A percentile compares a stretch with the other conserved stretches of the same genome.
Conservation (phyloP, 1,139 yeast genomes). For the Diutina neorugosa region DNA sequence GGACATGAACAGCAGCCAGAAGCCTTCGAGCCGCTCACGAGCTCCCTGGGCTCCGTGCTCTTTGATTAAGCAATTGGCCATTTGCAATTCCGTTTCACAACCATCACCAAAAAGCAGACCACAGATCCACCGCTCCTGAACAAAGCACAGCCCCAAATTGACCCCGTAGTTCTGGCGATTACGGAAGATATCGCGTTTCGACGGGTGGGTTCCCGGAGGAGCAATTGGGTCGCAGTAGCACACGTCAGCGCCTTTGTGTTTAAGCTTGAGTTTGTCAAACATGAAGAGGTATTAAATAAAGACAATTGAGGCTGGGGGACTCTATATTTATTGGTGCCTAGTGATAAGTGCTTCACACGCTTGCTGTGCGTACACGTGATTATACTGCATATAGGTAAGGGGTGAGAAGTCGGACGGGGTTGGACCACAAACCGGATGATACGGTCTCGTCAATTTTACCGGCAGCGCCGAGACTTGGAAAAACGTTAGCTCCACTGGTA, state of each 20-base stretch:
- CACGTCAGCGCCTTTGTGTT: constrained; percentile 18
- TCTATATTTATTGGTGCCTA: neutral
- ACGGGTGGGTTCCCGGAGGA: constrained; percentile 23
- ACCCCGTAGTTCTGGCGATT: constrained; percentile 71
- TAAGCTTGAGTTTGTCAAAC: constrained; percentile 31
- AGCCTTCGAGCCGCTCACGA: constrained; percentile 42
- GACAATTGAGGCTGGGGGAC: neutral
- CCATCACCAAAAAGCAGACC: constrained; percentile 43
- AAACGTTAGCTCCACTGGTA: constrained; percentile 41
- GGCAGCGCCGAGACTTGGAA: neutral
- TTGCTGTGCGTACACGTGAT: neutral
- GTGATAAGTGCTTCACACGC: neutral
- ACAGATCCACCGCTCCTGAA: constrained; percentile 67
- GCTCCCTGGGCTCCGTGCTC: constrained; percentile 45
- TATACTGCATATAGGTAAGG: neutral
- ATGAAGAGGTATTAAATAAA: constrained; percentile 9
- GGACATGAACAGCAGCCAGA: constrained; percentile 54
- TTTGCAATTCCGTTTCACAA: constrained; percentile 60
- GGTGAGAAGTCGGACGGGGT: neutral
- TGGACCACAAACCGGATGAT: neutral
- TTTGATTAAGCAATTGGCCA: constrained; percentile 37
- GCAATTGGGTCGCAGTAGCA: constrained; percentile 6
- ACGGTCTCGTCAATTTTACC: neutral
- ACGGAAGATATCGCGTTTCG: constrained; percentile 44
- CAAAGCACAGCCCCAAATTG: constrained; percentile 75